Conservation (phyloP, 2,329 filamentous ascomycete species). For the Epichloe glyceriae region DNA sequence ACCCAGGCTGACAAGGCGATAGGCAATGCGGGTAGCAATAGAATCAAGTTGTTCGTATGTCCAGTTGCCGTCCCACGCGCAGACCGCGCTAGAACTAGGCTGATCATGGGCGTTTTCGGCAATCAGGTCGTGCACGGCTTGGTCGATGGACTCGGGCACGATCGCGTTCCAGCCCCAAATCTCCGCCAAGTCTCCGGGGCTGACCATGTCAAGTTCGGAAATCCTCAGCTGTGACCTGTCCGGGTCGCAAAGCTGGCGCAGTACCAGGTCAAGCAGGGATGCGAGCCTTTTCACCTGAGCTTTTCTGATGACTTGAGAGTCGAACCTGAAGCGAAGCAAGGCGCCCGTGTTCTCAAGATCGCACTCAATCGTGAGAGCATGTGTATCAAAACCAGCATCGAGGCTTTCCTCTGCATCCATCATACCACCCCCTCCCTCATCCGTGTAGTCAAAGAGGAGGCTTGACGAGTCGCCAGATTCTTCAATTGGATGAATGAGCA, state of each 20-base stretch:
- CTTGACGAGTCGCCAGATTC: background rate
- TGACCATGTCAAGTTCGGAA: background rate
- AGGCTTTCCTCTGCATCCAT: background rate
- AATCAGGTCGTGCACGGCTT: slow-evolving; percentile 13
- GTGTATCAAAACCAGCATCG: slow-evolving; percentile 1
- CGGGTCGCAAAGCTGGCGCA: background rate
- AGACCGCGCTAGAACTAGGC: slow-evolving; percentile 9
- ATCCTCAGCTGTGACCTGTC: background rate
- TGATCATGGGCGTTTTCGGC: slow-evolving; percentile 3
- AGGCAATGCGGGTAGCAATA: slow-evolving; percentile 4
- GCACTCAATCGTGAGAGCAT: slow-evolving; percentile 2
- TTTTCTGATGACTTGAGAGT: slow-evolving; percentile 1
- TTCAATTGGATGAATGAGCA: slow-evolving; percentile 10
- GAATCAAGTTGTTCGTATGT: slow-evolving; percentile 12
- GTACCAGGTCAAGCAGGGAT: background rate
- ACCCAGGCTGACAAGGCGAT: slow-evolving; percentile 7
- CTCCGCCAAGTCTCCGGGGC: background rate
- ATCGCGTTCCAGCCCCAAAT: slow-evolving; percentile 10
- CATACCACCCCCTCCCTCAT: background rate
- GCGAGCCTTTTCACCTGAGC: background rate
- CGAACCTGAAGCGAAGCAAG: slow-evolving; percentile 1
- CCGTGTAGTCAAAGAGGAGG: background rate
- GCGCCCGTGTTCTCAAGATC: background rate
- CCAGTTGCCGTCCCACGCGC: slow-evolving; percentile 15
- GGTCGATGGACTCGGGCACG: slow-evolving; percentile 5